Conservation (phyloP, 176 grass and related monocot genomes). For the Rhynchospora tenuis region DNA sequence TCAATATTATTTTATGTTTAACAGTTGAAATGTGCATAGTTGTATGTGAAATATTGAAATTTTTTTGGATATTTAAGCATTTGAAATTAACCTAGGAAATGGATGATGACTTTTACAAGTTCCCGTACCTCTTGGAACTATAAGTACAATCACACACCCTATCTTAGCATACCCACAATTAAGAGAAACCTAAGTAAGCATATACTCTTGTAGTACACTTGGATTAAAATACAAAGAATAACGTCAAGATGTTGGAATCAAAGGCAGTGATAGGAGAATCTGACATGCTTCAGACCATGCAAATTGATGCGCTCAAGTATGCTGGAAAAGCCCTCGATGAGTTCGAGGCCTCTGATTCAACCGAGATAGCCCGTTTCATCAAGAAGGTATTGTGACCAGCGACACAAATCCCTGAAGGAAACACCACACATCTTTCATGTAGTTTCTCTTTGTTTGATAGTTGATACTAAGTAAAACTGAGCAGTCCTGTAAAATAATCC, state of each 20-base stretch:
- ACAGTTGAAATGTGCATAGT: not conserved
- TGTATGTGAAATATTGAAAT: not conserved
- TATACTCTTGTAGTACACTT: not conserved
- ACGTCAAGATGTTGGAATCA: slow-evolving; percentile 45
- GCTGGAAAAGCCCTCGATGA: slow-evolving; percentile 48
- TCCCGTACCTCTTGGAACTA: not conserved
- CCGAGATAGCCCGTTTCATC: slow-evolving; percentile 44
- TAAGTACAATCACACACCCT: not conserved
- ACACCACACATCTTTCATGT: not conserved
- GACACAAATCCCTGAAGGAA: not conserved
- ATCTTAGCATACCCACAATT: not conserved
- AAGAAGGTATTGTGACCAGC: slow-evolving; percentile 38
- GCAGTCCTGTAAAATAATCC: no score
- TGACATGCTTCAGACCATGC: slow-evolving; percentile 46
- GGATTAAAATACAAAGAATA: not conserved
- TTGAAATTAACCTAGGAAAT: not conserved
- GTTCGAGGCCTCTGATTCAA: slow-evolving; percentile 42
- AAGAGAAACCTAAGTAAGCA: not conserved
- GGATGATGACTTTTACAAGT: not conserved
- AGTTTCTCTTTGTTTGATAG: not conserved
- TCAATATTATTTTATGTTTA: not conserved
- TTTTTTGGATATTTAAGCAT: not conserved
- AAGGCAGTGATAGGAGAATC: slow-evolving; percentile 58
- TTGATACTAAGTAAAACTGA: no score
- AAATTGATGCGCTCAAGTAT: slow-evolving; percentile 34